A percentile compares a stretch with the other conserved stretches of the same genome.
phyloP scores from a whole-genome alignment of 257 asterid species.

The Solanum sejunctum region DNA sequence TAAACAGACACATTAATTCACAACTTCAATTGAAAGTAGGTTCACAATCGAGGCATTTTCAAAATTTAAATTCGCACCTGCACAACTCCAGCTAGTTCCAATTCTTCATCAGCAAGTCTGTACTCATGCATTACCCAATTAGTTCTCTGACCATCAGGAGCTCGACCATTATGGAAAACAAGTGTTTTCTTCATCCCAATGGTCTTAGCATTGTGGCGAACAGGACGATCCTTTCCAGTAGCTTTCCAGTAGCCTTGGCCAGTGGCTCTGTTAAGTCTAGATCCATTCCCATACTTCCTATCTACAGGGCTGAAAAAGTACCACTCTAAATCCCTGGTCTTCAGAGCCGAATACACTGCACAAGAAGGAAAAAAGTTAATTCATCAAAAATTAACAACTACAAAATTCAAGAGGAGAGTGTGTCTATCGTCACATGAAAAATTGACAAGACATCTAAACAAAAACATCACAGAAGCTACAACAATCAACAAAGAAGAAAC shows the following conservation, averaged over 20 bases:
- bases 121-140: conserved; percentile 99
- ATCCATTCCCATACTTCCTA: conserved; percentile 82
- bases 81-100: conserved; percentile 61
- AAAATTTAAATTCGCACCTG: conserved; percentile 37
- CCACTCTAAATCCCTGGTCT: conserved; percentile 87
- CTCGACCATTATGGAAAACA: conserved; percentile 86
- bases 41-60: not conserved
- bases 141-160: conserved; percentile 91
- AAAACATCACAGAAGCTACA: not conserved
- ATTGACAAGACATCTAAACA: not conserved
- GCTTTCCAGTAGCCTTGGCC: conserved; percentile 97
- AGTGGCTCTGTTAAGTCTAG: conserved; percentile 89
- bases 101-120: conserved; percentile 64
- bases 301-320: conserved; percentile 90
- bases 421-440: not conserved
- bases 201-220: conserved; percentile 46
- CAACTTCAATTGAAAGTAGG: not conserved
- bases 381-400: not conserved
- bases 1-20: conserved; percentile 20
- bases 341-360: conserved; percentile 53
- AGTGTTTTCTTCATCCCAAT: conserved; percentile 93
- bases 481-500: not conserved
- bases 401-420: not conserved
- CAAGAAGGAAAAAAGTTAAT: not conserved
- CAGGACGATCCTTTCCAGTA: conserved; percentile 79